Evolutionary conservation across 768 basidiomycete genomes (phyloP).

Genomic region (Terana coerulea): DNA sequence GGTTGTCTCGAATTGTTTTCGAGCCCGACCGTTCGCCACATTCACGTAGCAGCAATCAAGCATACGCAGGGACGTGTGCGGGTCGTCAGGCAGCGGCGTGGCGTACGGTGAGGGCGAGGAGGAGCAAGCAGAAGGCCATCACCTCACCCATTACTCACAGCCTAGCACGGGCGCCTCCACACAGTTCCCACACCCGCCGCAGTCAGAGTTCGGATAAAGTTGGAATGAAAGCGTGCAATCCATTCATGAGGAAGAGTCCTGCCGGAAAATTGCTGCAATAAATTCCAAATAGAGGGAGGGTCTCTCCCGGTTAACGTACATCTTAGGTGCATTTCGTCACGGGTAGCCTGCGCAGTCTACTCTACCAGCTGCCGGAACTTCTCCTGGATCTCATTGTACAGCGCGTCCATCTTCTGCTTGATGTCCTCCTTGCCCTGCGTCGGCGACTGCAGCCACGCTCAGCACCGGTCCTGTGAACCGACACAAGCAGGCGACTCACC

Average conservation of each 20-base stretch:
- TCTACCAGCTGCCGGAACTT: conserved; percentile 87
- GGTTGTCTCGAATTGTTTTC: too few species aligned
- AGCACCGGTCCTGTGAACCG: too few species aligned
- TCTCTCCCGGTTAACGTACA: conserved; percentile 9
- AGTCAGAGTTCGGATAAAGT: conserved; percentile 4
- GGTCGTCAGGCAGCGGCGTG: too few species aligned
- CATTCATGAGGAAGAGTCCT: conserved; percentile 4
- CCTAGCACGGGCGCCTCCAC: too few species aligned
- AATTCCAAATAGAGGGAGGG: conserved; percentile 3
- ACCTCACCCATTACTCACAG: too few species aligned
- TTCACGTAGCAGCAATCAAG: too few species aligned
- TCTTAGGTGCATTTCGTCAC: neutral
- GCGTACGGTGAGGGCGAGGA: too few species aligned
- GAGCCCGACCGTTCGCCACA: too few species aligned
- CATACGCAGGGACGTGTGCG: too few species aligned
- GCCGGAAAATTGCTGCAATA: neutral
- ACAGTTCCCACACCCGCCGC: neutral
- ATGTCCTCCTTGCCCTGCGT: conserved; percentile 86
- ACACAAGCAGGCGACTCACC: conserved; percentile 39
- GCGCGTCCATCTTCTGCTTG: conserved; percentile 73
- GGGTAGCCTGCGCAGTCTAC: conserved; percentile 34
- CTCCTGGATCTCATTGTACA: conserved; percentile 86
- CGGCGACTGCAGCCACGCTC: conserved; percentile 56
- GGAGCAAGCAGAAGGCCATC: too few species aligned
- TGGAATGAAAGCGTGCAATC: neutral